phyloP scores from a whole-genome alignment of 1,139 yeast genomes.

The Starmera stellimalicola region DNA sequence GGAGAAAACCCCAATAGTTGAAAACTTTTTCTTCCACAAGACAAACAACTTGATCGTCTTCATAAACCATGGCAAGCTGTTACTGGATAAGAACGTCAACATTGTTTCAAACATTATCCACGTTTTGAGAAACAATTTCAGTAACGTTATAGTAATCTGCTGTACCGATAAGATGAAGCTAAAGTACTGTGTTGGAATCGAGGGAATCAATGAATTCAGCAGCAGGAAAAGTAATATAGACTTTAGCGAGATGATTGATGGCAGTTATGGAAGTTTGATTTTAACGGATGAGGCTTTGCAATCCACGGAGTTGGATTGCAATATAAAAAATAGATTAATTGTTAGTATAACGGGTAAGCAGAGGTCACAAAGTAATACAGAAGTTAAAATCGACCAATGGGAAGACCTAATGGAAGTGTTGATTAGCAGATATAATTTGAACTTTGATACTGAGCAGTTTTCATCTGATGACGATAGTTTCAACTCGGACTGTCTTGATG shows the following conservation, averaged over 20 bases:
- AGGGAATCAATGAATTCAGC: background rate
- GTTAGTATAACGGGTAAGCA: background rate
- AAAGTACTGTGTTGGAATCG: background rate
- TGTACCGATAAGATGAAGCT: background rate
- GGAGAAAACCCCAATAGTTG: background rate
- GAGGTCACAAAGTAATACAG: background rate
- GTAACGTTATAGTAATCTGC: slow-evolving; percentile 4
- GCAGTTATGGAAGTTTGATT: background rate
- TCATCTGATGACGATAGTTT: background rate
- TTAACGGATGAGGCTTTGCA: background rate
- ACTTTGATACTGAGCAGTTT: slow-evolving; percentile 5
- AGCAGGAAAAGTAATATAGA: background rate
- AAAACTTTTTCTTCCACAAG: slow-evolving; percentile 1
- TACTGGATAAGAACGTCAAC: slow-evolving; percentile 12
- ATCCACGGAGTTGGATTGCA: background rate
- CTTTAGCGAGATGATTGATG: background rate
- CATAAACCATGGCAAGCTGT: slow-evolving; percentile 19
- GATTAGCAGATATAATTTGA: slow-evolving; percentile 7
- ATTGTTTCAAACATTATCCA: slow-evolving; percentile 24
- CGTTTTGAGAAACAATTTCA: slow-evolving; percentile 19
- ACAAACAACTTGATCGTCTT: slow-evolving; percentile 17
- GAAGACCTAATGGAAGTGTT: slow-evolving; percentile 18
- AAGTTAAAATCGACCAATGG: slow-evolving; percentile 9
- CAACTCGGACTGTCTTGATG: slow-evolving; percentile 6
- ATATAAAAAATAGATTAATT: background rate